A percentile compares a stretch with the other conserved stretches of the same genome.
Conservation (phyloP, 2,329 filamentous ascomycete species). For the Sporothrix curviconia region DNA sequence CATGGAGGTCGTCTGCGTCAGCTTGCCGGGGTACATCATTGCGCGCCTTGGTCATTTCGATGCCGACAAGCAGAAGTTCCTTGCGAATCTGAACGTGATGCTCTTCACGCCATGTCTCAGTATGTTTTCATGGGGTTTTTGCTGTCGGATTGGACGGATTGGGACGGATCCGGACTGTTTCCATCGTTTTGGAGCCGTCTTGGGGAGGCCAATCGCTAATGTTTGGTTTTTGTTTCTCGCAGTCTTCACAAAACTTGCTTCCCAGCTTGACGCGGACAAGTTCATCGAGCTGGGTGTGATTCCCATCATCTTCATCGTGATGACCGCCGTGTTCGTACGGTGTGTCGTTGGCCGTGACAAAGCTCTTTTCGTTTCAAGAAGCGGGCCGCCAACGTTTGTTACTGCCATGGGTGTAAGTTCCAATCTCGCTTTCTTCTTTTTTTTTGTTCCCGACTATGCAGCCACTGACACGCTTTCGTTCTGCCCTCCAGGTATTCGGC, state of each 20-base stretch:
- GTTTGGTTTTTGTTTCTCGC: background rate
- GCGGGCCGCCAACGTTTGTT: slow-evolving; percentile 85
- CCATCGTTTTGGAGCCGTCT: no score
- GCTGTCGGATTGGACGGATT: background rate
- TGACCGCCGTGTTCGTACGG: slow-evolving; percentile 81
- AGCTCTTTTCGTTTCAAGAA: slow-evolving; percentile 74
- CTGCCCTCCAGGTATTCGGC: slow-evolving; percentile 63
- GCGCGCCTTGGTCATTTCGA: slow-evolving; percentile 89
- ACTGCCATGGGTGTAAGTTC: slow-evolving; percentile 72
- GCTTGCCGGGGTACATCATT: slow-evolving; percentile 86
- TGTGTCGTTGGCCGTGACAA: slow-evolving; percentile 64
- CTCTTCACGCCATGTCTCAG: slow-evolving; percentile 95
- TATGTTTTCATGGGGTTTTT: slow-evolving; percentile 40
- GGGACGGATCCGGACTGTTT: no score
- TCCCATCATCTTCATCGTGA: slow-evolving; percentile 84
- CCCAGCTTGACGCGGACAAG: slow-evolving; percentile 86
- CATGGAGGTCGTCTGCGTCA: slow-evolving; percentile 90
- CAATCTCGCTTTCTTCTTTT: background rate
- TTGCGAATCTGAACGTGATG: slow-evolving; percentile 92
- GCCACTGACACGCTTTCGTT: background rate
- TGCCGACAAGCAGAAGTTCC: slow-evolving; percentile 90
- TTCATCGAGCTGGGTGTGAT: slow-evolving; percentile 87
- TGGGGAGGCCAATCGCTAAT: background rate
- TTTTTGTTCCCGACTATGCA: background rate
- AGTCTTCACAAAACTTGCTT: slow-evolving; percentile 97